Base-by-base conservation (phyloP, 2,329 filamentous ascomycete genomes). In the Aspergillus felis region DNA sequence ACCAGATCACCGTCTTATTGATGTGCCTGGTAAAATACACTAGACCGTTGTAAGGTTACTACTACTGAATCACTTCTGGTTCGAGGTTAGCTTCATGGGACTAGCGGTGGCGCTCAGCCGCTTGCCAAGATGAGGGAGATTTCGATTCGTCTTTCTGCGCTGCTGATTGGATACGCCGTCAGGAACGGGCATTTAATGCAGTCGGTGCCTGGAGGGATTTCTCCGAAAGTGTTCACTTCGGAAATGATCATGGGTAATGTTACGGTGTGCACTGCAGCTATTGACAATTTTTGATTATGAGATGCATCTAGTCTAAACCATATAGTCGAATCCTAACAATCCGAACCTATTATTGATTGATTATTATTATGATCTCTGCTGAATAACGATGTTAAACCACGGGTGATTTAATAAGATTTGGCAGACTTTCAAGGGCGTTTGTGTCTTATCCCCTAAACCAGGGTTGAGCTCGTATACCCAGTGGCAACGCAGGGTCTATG, bases 121-220 rank as follows among this genome's bases (percentile, higher is more conserved):
- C 32, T 53, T 59, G 58, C 59, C 54, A 54, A 61, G 56, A 57
- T 59, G 62, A 66, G 64, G 61, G 63, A 66, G 63, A 64, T 66
- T 66, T 66, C 61, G 54, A 61, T 55, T 49, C 48, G 52, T 49
- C 50, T 48, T 28, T 24, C 51, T n/a, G 27, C 4, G 10, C 22
- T 29, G n/a, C n/a, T 60, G 54, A 64, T 66, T 65, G 64, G 63
- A 4, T 27, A n/a, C 47, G 9, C 35, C 41, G 50, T 64, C 62
- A 64, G 64, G 62, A 62, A 66, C 61, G 52, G 54, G 47, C 56
- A 53, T 50, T 55, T 60, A 50, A 56, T 58, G 54, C 44, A 49
- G 55, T 50, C 59, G 62, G 57, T 61, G 63, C 59, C 60, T 64
- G 55, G 52, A 48, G 57, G 28, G 42, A 53, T 59, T 60, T 57